These are phyloP conservation scores for Aspergillus aculeatus DNA, from an alignment of 2,329 filamentous ascomycete species.

Conservation along the genomic window DNA sequence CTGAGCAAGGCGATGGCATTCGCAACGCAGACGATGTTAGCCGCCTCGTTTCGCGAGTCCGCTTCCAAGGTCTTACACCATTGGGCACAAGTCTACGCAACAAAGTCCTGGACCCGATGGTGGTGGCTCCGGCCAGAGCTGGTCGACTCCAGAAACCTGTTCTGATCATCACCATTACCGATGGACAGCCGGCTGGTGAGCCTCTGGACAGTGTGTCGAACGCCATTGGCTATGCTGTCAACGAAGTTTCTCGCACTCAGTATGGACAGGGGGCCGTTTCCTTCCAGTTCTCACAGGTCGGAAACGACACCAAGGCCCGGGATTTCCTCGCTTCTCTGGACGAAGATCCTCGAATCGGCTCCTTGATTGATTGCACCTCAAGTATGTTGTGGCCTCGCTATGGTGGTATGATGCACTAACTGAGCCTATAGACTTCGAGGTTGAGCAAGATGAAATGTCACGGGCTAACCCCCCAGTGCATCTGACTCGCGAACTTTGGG, in stretches of 20 bases:
- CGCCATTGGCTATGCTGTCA: slow-evolving; percentile 55
- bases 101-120: slow-evolving; percentile 63
- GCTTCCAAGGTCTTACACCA: slow-evolving; percentile 66
- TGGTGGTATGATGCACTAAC: background rate
- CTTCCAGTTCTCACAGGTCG: slow-evolving; percentile 69
- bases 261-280: slow-evolving; percentile 60
- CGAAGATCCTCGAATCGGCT: slow-evolving; percentile 60
- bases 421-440: slow-evolving; percentile 58
- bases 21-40: slow-evolving; percentile 58
- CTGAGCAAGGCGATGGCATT: slow-evolving; percentile 54
- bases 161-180: slow-evolving; percentile 64
- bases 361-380: slow-evolving; percentile 66
- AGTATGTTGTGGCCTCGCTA: slow-evolving; percentile 50
- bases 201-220: slow-evolving; percentile 56
- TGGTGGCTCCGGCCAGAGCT: slow-evolving; percentile 53
- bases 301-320: slow-evolving; percentile 63
- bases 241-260: slow-evolving; percentile 51
- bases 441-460: slow-evolving; percentile 66
- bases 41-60: slow-evolving; percentile 56
- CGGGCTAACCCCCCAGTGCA: slow-evolving; percentile 61
- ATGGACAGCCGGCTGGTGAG: slow-evolving; percentile 66
- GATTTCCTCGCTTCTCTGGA: slow-evolving; percentile 66
- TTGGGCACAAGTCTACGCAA: slow-evolving; percentile 62
- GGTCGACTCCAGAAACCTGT: slow-evolving; percentile 62
- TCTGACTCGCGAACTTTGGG: slow-evolving; percentile 65